Evolutionary conservation across 495 filamentous ascomycete genomes (phyloP).

Genomic region (Hypomontagnella submonticulosa): DNA sequence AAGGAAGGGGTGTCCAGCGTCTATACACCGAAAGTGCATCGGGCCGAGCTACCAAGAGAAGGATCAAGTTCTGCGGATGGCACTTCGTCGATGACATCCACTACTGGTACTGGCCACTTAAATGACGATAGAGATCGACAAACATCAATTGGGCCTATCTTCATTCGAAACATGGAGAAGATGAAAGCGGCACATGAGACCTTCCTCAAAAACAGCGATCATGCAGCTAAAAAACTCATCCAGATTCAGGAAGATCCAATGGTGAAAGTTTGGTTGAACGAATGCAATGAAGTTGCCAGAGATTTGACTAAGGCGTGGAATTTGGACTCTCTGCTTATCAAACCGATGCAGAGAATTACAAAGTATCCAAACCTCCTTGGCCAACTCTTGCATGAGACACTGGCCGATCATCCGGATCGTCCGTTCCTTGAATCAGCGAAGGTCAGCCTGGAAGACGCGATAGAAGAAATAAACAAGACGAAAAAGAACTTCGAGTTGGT

Average conservation of each 20-base stretch:
- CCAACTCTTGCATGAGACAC: slow-evolving; percentile 80
- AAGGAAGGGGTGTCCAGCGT: slow-evolving; percentile 79
- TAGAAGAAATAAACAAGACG: slow-evolving; percentile 87
- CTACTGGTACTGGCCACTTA: slow-evolving; percentile 47
- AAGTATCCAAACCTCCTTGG: slow-evolving; percentile 90
- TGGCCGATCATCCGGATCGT: slow-evolving; percentile 83
- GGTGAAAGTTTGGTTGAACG: slow-evolving; percentile 89
- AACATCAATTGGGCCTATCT: slow-evolving; percentile 82
- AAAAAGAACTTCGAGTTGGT: slow-evolving; percentile 92
- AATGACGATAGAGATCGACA: slow-evolving; percentile 71
- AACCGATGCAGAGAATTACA: slow-evolving; percentile 90
- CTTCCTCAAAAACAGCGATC: slow-evolving; percentile 87
- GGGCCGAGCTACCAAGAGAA: slow-evolving; percentile 50
- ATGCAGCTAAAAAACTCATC: slow-evolving; percentile 80
- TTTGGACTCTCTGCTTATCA: slow-evolving; percentile 91
- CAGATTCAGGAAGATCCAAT: slow-evolving; percentile 76
- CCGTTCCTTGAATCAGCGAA: slow-evolving; percentile 70
- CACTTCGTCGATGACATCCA: slow-evolving; percentile 45
- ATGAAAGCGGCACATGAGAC: slow-evolving; percentile 89
- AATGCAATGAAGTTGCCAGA: slow-evolving; percentile 86
- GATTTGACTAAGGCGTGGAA: slow-evolving; percentile 95
- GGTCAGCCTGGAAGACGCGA: slow-evolving; percentile 72
- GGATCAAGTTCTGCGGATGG: slow-evolving; percentile 50
- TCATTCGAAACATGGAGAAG: slow-evolving; percentile 73
- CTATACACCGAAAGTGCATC: slow-evolving; percentile 67